These are phyloP conservation scores for Ettlia oleoabundans DNA, from an alignment of 139 green algal genomes.

Conservation along the genomic window DNA sequence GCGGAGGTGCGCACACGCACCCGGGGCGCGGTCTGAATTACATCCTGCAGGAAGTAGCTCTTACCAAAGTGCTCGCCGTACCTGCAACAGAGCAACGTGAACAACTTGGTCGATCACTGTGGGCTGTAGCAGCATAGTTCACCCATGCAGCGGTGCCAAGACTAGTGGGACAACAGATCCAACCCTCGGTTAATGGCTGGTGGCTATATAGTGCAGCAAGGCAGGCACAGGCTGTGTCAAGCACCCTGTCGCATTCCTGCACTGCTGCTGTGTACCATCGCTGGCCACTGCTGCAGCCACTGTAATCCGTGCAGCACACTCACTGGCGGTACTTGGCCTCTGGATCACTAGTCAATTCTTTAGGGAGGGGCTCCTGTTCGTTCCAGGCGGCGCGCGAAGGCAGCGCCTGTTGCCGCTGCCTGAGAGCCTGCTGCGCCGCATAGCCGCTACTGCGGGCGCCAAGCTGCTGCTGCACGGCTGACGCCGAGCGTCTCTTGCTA, in stretches of 20 bases:
- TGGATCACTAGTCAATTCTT: constrained; percentile 31
- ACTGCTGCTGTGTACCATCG: too few species aligned
- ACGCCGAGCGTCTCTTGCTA: too few species aligned
- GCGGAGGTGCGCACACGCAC: constrained; percentile 63
- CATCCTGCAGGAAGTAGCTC: constrained; percentile 26
- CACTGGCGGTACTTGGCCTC: constrained; percentile 45
- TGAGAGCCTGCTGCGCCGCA: background rate
- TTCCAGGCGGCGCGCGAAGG: background rate
- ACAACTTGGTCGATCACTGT: too few species aligned
- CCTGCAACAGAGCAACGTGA: too few species aligned
- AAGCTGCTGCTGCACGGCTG: too few species aligned
- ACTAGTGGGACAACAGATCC: background rate
- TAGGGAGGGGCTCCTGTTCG: background rate
- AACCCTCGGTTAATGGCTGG: too few species aligned
- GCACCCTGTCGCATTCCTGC: too few species aligned
- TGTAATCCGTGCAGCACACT: background rate
- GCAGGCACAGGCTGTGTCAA: too few species aligned
- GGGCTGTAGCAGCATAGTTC: too few species aligned
- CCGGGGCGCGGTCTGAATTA: constrained; percentile 64
- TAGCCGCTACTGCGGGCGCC: background rate
- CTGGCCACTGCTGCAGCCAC: too few species aligned
- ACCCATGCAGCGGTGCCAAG: too few species aligned
- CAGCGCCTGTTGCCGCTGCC: background rate
- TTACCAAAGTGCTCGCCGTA: constrained; percentile 52
- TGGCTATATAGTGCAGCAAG: too few species aligned